Evolutionary conservation across 1,284 basidiomycete genomes (phyloP), one percentile per base, ranked within the genome.

Genomic region (Tylopilus orsonianus): DNA sequence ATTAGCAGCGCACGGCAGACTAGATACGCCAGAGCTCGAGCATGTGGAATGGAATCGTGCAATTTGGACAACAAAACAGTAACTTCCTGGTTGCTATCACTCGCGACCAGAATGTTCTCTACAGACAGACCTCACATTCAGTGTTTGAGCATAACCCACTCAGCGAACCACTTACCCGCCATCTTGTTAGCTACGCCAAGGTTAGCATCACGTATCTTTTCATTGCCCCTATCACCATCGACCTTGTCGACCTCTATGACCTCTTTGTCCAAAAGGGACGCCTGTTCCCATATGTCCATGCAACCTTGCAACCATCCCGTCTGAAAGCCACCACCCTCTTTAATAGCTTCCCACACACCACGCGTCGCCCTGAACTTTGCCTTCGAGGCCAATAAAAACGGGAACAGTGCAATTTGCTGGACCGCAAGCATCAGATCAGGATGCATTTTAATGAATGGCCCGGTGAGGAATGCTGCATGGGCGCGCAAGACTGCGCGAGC

Each of bases 341-440:
- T 67, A 20, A 90, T 60, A 12, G 77, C 66, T 49, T 81, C 79
- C 90, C 90, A 93, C 0, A 83, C 79, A 20, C 75, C 61, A 23
- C 77, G 73, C 0, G 79, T 74, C 0, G 81, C 83, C 56, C 80
- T 83, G 53, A 83, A 79, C 39, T 81, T 77, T 4, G 84, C 70
- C 59, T 88, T 89, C 5, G 85, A 85, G 52, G 81, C 84, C 12
- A 95, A 66, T 16, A 95, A 68, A 56, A 83, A 81, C 0, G 88
- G 87, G 61, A 91, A 87, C 40, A 94, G 66, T 2, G 87, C 64
- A 18, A 70, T 65, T 56, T 82, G 72, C 54, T 91, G 83, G 8
- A 87, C 67, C 4, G 73, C 63, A 22, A 75, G 64, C 10, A 69
- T 58, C 0, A 70, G 49, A 0, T 70, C 65, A 0, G 73, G 59